A percentile compares a stretch with the other conserved stretches of the same genome.
Conservation (phyloP, 495 filamentous ascomycete genomes). For the Parathielavia hyrcaniae region DNA sequence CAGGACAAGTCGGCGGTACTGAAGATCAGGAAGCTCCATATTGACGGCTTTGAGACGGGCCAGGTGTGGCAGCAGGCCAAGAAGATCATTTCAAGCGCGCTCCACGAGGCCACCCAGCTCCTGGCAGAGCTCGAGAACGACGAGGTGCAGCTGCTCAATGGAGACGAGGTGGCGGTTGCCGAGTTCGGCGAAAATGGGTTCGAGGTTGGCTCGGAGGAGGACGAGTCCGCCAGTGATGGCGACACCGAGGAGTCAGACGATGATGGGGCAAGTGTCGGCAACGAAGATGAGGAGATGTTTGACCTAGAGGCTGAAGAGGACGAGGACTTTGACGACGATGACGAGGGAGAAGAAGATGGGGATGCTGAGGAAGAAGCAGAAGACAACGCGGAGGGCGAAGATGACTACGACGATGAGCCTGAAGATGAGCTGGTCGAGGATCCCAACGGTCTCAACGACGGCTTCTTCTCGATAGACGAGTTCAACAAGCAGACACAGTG, state of each 20-base stretch:
- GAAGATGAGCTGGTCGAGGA: slow-evolving; percentile 45
- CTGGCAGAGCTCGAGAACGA: slow-evolving; percentile 45
- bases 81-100: slow-evolving; percentile 57
- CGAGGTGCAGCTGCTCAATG: slow-evolving; percentile 26
- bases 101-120: slow-evolving; percentile 41
- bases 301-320: slow-evolving; percentile 27
- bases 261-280: slow-evolving; percentile 37
- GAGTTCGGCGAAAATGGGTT: slow-evolving; percentile 46
- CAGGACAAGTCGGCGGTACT: slow-evolving; percentile 42
- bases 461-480: slow-evolving; percentile 95
- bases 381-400: slow-evolving; percentile 29
- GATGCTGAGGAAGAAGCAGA: slow-evolving; percentile 28
- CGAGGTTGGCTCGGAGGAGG: slow-evolving; percentile 34
- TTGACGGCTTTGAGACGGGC: slow-evolving; percentile 77
- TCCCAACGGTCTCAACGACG: slow-evolving; percentile 70
- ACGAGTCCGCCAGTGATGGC: slow-evolving; percentile 28
- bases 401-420: slow-evolving; percentile 33
- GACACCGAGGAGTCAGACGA: slow-evolving; percentile 38
- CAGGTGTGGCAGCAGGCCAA: slow-evolving; percentile 94
- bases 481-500: slow-evolving; percentile 91
- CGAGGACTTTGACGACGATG: slow-evolving; percentile 20
- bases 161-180: slow-evolving; percentile 17
- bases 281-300: slow-evolving; percentile 38
- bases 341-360: slow-evolving; percentile 27
- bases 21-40: slow-evolving; percentile 70